phyloP scores from a whole-genome alignment of 352 stramenopile species.

The Phytophthora nicotianae region DNA sequence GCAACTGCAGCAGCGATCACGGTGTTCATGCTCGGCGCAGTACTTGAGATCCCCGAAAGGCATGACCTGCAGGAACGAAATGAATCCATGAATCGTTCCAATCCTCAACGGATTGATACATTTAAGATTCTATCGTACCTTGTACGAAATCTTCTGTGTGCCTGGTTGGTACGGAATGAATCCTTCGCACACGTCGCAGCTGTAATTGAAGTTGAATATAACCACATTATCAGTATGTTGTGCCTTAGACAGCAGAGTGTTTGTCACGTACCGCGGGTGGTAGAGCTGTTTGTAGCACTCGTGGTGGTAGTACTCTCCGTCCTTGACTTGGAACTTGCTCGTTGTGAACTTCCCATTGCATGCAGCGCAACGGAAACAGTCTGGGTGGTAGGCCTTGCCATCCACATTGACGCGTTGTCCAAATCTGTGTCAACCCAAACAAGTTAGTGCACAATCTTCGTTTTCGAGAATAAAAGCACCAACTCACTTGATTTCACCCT shows the following conservation, averaged over 20 bases:
- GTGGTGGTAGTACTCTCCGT: constrained; percentile 68
- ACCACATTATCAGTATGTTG: constrained; percentile 13
- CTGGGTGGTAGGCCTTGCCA: constrained; percentile 48
- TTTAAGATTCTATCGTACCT: constrained; percentile 28
- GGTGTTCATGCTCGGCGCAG: constrained; percentile 64
- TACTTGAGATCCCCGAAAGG: constrained; percentile 71
- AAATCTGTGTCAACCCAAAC: constrained; percentile 19
- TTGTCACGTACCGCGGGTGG: constrained; percentile 51
- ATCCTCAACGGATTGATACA: neutral
- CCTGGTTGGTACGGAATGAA: constrained; percentile 56
- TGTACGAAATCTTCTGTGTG: constrained; percentile 61
- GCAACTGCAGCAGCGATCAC: constrained; percentile 74
- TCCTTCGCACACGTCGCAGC: constrained; percentile 68
- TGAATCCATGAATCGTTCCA: neutral
- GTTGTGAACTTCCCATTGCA: constrained; percentile 46
- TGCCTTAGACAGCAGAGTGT: neutral
- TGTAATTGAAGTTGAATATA: constrained; percentile 16
- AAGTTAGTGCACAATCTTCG: neutral
- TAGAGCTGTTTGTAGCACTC: constrained; percentile 73
- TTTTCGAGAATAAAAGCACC: neutral
- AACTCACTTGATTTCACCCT: constrained; percentile 37
- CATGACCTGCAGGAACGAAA: constrained; percentile 43
- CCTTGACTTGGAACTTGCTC: constrained; percentile 56
- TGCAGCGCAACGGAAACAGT: constrained; percentile 55
- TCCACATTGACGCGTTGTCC: constrained; percentile 44